Evolutionary conservation across 176 grass and related monocot genomes (phyloP).

Genomic region (Metroxylon sagu): DNA sequence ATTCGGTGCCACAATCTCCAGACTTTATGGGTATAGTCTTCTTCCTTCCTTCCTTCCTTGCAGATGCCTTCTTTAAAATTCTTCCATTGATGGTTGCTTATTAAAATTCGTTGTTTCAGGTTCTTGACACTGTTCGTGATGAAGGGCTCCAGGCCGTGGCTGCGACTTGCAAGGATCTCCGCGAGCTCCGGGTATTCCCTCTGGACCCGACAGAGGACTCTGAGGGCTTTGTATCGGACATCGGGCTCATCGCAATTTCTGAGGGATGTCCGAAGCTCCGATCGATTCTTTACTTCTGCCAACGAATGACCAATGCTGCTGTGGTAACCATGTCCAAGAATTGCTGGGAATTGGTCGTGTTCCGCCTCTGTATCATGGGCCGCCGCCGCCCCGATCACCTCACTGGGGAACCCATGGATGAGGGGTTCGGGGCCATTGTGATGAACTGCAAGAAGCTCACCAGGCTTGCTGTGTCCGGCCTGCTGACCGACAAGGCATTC

Average conservation of each 20-base stretch:
- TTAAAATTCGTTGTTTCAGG: constrained; percentile 22
- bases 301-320: constrained; percentile 80
- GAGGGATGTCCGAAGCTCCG: constrained; percentile 61
- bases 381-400: constrained; percentile 51
- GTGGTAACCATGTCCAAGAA: constrained; percentile 64
- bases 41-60: not conserved
- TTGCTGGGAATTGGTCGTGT: constrained; percentile 69
- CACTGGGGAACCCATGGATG: constrained; percentile 68
- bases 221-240: constrained; percentile 63
- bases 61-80: too few relatives aligned
- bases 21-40: constrained; percentile 55
- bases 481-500: constrained; percentile 73
- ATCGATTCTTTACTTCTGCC: constrained; percentile 87
- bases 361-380: constrained; percentile 93
- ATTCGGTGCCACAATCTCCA: constrained; percentile 63
- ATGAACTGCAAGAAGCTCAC: constrained; percentile 80
- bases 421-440: constrained; percentile 86
- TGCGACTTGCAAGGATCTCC: constrained; percentile 62
- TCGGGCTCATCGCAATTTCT: constrained; percentile 60
- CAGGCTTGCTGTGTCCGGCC: constrained; percentile 79
- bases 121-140: constrained; percentile 72
- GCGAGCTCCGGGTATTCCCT: constrained; percentile 69
- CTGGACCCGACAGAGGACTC: constrained; percentile 53
- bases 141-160: constrained; percentile 58
- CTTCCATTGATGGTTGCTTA: too few relatives aligned